Evolutionary conservation across 371 early-diverging fungal species (phyloP), one percentile per base, ranked within the genome.

Genomic region (Mortierella sp.): DNA sequence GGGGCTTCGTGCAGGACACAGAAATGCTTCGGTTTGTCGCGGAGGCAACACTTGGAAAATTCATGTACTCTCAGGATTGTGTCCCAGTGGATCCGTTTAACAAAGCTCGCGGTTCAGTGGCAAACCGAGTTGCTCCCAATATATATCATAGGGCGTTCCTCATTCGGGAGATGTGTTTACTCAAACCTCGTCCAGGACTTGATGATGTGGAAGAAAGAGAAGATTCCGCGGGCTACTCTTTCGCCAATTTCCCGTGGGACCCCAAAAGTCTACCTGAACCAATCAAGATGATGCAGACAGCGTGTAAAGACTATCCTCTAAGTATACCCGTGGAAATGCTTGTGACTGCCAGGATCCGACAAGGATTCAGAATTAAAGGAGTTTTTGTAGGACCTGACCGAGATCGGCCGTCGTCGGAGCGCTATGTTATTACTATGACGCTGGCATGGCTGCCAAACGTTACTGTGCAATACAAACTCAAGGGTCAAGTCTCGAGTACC

Each of bases 1-100:
- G 96, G 84, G 98, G 98, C 0, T 93, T 93, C 74, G 92, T 97
- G 7, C 92, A 94, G 47, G 96, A 98, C 76, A 95, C 91, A 65
- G 97, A 97, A 74, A 89, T 93, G 22, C 84, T 97, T 7, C 84
- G 94, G 19, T 97, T 94, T 76, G 82, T 97, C 22, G 91, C 97
- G 0, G 88, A 88, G 10, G 90, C 96, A 10, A 90, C 96, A 0
- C 86, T 87, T 50, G 98, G 98, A 3, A 87, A 85, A 33, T 95
- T 96, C 76, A 79, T 95, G 63, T 97, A 94, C 81, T 90, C 93
- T 13, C 87, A 89, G 58, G 88, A 94, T 60, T 94, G 93, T 65
- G 55, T 52, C 9, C 40, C 61, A 2, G 45, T 53, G 15, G 74
- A 74, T 61, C 43, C 59, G 16, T 21, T 15, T 43, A 66, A 48